phyloP scores from a whole-genome alignment of 352 stramenopile genomes.

The Globisporangium paroecandrum region DNA sequence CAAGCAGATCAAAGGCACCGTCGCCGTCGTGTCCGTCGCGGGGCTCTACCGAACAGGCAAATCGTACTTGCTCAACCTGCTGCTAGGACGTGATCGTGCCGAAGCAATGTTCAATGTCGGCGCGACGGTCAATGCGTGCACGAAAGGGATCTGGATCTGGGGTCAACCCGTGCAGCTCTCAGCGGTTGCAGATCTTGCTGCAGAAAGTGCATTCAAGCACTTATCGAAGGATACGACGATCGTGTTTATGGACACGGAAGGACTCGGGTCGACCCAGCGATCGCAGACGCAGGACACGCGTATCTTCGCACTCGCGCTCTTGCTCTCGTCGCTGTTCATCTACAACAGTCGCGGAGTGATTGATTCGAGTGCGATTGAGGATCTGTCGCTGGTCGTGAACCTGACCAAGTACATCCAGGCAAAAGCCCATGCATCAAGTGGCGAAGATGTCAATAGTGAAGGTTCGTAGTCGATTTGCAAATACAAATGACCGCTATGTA shows the following conservation, averaged over 20 bases:
- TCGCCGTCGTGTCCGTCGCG: constrained; percentile 68
- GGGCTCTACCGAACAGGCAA: constrained; percentile 80
- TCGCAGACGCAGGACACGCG: constrained; percentile 68
- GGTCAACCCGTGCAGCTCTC: constrained; percentile 39
- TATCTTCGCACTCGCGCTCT: constrained; percentile 65
- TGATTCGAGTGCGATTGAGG: constrained; percentile 65
- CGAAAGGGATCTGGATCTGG: constrained; percentile 84
- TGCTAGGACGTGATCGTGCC: constrained; percentile 42
- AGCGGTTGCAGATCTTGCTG: constrained; percentile 1
- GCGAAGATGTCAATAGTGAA: constrained; percentile 12
- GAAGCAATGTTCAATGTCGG: constrained; percentile 75
- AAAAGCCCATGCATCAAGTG: constrained; percentile 22
- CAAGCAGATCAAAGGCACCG: constrained; percentile 46
- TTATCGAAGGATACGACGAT: constrained; percentile 45
- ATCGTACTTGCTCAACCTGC: constrained; percentile 73
- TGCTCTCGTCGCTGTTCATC: constrained; percentile 70
- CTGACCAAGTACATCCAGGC: constrained; percentile 72
- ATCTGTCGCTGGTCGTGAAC: constrained; percentile 78
- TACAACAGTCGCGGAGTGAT: constrained; percentile 82
- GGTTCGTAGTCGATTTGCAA: not conserved
- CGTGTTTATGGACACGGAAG: constrained; percentile 79
- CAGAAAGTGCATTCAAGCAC: constrained; percentile 32
- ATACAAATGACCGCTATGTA: not conserved
- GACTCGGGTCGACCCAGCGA: constrained; percentile 58
- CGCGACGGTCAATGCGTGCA: constrained; percentile 70